Evolutionary conservation across 176 grass and related monocot genomes (phyloP), one percentile per base, ranked within the genome.

Genomic region (Aegilops bicornis): DNA sequence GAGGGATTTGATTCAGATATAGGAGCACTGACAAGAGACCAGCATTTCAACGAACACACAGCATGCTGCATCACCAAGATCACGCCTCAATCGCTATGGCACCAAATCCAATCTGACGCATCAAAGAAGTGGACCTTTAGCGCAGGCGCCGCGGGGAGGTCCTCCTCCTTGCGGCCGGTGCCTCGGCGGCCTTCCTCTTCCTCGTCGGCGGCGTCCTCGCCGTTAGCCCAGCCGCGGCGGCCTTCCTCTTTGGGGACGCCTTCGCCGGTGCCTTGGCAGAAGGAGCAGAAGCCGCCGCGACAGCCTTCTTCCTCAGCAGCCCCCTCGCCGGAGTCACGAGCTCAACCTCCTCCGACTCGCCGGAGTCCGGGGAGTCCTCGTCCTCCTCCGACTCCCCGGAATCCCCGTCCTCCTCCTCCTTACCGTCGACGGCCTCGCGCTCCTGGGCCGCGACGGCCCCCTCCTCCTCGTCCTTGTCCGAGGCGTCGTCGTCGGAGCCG

Each of bases 311-410:
- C 83, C 73, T 92, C 10, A 27, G 86, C 10, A 77, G 90, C 10
- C 80, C 69, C 88, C 88, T 98, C 24, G 64, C 82, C 31, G 82
- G 78, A 14, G 58, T 20, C 10, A 43, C 67, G 2, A 60, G 31
- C 6, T 16, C 45, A 79, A 91, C 88, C 45, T 50, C 66, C 27
- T 96, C 92, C 36, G 95, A 94, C 80, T 96, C 90, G 39, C 85
- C 88, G 19, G 65, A 69, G 23, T 35, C 33, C 33, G n/a, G n/a
- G n/a, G n/a, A n/a, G n/a, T 79, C 42, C 42, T 43, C 11, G 42
- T 43, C 39, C 8, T 42, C 39, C 9, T 10, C 42, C 42, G 42
- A 43, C 42, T 42, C 63, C 10, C 3, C 10, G 10, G 10, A 43
- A 82, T 92, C 37, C 35, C 1, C 36, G 7, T 7, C 36, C 39